phyloP scores from a whole-genome alignment of 495 filamentous ascomycete genomes.

The Xylaria cubensis region DNA sequence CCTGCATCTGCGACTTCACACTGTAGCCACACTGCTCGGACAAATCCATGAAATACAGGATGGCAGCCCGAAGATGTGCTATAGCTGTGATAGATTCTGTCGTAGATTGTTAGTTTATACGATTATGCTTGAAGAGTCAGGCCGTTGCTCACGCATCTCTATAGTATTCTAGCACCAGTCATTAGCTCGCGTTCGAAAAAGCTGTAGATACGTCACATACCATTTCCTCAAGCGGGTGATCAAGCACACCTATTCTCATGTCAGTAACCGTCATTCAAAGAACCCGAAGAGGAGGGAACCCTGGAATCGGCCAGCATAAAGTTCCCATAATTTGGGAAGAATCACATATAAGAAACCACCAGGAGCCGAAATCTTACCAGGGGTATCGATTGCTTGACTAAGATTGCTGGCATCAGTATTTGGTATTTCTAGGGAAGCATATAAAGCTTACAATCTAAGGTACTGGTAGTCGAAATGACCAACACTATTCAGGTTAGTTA shows the following conservation, averaged over 20 bases:
- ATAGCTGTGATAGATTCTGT: conserved; percentile 85
- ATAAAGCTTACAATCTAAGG: conserved; percentile 86
- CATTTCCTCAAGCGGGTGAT: conserved; percentile 99
- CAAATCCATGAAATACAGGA: conserved; percentile 98
- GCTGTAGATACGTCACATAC: neutral
- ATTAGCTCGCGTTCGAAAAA: conserved; percentile 12
- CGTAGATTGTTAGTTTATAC: neutral
- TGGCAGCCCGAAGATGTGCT: conserved; percentile 91
- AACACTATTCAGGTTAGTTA: conserved; percentile 52
- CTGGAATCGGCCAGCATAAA: neutral
- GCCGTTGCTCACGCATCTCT: conserved; percentile 73
- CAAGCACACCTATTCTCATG: conserved; percentile 72
- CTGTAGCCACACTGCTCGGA: conserved; percentile 98
- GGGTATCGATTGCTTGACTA: conserved; percentile 31
- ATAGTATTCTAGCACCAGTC: conserved; percentile 74
- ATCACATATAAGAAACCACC: neutral
- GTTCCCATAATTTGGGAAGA: neutral
- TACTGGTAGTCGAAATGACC: conserved; percentile 99
- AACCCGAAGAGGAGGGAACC: neutral
- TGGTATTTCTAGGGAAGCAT: conserved; percentile 22
- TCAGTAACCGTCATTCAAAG: conserved; percentile 21
- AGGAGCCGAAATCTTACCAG: conserved; percentile 26
- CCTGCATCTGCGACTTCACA: conserved; percentile 79
- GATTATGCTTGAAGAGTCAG: conserved; percentile 37
- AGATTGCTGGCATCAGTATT: conserved; percentile 12